A percentile compares a stretch with the other conserved stretches of the same genome.
These are phyloP conservation scores for Hypomontagnella monticulosa DNA, from an alignment of 495 filamentous ascomycete genomes.

Conservation along the genomic window DNA sequence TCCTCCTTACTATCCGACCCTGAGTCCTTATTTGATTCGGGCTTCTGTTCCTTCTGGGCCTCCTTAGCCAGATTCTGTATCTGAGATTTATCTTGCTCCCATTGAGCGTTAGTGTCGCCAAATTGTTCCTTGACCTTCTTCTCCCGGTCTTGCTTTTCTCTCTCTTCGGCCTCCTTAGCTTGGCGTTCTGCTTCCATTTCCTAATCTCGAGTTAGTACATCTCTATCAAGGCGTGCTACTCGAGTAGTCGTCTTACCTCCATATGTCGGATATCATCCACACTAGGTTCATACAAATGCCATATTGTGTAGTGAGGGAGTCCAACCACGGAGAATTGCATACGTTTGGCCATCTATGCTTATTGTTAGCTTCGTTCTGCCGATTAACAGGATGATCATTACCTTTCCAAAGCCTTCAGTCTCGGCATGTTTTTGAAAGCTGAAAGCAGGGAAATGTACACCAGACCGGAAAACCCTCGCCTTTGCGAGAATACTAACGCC, in stretches of 20 bases:
- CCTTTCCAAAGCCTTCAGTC: conserved; percentile 99
- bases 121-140: conserved; percentile 78
- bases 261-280: conserved; percentile 97
- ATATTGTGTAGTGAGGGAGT: conserved; percentile 97
- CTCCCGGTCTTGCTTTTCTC: conserved; percentile 70
- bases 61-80: conserved; percentile 75
- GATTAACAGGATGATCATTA: conserved; percentile 49
- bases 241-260: conserved; percentile 66
- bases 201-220: conserved; percentile 49
- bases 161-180: conserved; percentile 76
- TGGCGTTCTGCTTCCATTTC: conserved; percentile 88
- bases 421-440: conserved; percentile 99
- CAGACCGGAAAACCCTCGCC: conserved; percentile 90
- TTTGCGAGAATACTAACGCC: conserved; percentile 98
- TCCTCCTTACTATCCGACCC: conserved; percentile 33
- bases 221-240: neutral
- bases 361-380: conserved; percentile 45
- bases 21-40: conserved; percentile 33
- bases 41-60: conserved; percentile 45
- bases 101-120: conserved; percentile 72
- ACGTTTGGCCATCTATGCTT: conserved; percentile 88
- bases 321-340: conserved; percentile 98
- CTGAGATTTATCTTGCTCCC: conserved; percentile 83
- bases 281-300: conserved; percentile 98
- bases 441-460: conserved; percentile 98